phyloP scores from a whole-genome alignment of 352 stramenopile genomes.

The Globisporangium nodosum region DNA sequence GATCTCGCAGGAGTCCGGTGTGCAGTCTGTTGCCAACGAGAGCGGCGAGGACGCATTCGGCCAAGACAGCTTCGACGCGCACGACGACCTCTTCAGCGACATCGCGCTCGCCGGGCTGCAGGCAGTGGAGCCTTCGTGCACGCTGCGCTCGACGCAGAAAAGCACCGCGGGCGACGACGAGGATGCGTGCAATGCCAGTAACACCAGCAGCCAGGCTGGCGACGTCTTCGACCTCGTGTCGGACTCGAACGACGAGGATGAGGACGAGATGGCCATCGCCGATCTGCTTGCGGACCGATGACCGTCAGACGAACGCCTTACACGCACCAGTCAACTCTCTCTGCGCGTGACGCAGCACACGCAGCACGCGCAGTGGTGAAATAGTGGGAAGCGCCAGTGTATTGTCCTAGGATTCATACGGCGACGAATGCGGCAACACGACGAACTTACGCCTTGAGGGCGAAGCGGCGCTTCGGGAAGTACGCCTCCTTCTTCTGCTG shows the following conservation, averaged over 20 bases:
- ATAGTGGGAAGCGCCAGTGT: constrained; percentile 57
- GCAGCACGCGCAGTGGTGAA: constrained; percentile 1
- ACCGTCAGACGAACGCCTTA: not conserved
- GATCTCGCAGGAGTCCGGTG: constrained; percentile 27
- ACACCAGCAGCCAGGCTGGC: constrained; percentile 3
- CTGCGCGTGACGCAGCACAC: not conserved
- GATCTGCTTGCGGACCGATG: constrained; percentile 13
- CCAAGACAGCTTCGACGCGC: constrained; percentile 27
- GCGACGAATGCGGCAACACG: constrained; percentile 13
- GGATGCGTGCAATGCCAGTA: constrained; percentile 6
- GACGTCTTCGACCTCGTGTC: constrained; percentile 49
- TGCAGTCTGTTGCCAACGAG: constrained; percentile 27
- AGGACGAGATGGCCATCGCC: constrained; percentile 17
- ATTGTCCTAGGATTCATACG: constrained; percentile 34
- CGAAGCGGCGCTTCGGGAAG: constrained; percentile 96
- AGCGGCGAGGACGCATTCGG: constrained; percentile 2
- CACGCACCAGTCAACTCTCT: not conserved
- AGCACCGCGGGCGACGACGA: constrained; percentile 24
- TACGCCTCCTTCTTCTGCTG: constrained; percentile 95
- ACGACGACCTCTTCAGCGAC: constrained; percentile 54
- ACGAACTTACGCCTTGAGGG: constrained; percentile 95
- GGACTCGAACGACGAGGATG: constrained; percentile 49
- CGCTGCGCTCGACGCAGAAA: constrained; percentile 56
- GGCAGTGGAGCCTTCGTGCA: constrained; percentile 33
- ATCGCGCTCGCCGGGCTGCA: constrained; percentile 36